phyloP scores from a whole-genome alignment of 2,329 filamentous ascomycete genomes.

The Cercospora nicotianae region DNA sequence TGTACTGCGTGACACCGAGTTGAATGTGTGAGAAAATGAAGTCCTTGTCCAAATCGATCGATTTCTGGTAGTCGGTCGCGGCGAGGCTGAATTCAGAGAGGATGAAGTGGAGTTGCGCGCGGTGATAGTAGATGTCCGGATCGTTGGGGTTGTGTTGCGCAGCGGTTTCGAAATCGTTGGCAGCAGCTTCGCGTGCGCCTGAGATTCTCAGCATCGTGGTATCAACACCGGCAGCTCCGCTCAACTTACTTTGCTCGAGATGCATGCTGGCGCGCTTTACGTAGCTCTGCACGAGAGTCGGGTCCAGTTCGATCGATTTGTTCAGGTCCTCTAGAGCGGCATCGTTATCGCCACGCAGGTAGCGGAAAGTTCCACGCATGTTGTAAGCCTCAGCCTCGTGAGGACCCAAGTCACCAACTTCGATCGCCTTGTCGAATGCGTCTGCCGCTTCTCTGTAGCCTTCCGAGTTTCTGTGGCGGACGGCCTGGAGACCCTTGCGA shows the following conservation, averaged over 20 bases:
- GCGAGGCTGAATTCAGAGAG: conserved; percentile 89
- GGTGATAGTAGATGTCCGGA: conserved; percentile 98
- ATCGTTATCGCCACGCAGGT: conserved; percentile 83
- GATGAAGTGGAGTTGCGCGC: conserved; percentile 97
- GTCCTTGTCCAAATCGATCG: conserved; percentile 89
- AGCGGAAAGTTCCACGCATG: conserved; percentile 93
- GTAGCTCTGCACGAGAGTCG: conserved; percentile 88
- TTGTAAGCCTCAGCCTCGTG: conserved; percentile 92
- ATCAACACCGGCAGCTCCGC: conserved; percentile 18
- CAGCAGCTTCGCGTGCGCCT: conserved; percentile 83
- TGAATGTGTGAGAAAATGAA: conserved; percentile 99
- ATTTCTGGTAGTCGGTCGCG: conserved; percentile 98
- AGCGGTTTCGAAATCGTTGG: conserved; percentile 82
- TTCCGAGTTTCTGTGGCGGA: conserved; percentile 83
- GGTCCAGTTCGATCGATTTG: conserved; percentile 89
- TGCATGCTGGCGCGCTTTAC: conserved; percentile 99
- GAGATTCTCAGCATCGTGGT: conserved; percentile 36
- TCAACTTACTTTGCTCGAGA: conserved; percentile 74
- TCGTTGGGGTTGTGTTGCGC: conserved; percentile 82
- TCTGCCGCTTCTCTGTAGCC: conserved; percentile 85
- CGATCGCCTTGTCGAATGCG: conserved; percentile 84
- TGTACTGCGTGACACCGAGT: conserved; percentile 98
- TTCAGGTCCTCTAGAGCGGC: conserved; percentile 82
- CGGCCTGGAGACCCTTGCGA: conserved; percentile 75
- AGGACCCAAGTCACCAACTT: conserved; percentile 75